A percentile compares a stretch with the other conserved stretches of the same genome.
These are phyloP conservation scores for Zymoseptoria brevis DNA, from an alignment of 2,329 filamentous ascomycete genomes.

Conservation along the genomic window DNA sequence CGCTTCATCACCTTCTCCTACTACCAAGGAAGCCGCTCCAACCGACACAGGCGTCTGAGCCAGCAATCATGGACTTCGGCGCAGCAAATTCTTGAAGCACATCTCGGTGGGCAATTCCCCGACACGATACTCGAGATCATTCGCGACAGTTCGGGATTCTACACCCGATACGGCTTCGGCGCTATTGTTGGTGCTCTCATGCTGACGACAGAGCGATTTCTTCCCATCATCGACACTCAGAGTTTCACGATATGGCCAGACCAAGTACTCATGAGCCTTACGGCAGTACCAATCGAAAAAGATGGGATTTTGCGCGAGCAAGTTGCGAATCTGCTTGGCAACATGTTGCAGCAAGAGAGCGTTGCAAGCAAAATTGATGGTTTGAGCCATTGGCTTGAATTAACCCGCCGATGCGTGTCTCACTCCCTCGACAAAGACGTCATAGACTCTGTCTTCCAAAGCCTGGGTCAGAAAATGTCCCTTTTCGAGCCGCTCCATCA, in stretches of 20 bases:
- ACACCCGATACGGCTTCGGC: slow-evolving; percentile 19
- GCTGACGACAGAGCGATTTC: slow-evolving; percentile 22
- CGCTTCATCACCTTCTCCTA: slow-evolving; percentile 26
- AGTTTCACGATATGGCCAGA: not conserved
- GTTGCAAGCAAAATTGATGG: slow-evolving; percentile 8
- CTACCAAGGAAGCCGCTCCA: slow-evolving; percentile 25
- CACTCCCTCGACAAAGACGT: slow-evolving; percentile 9
- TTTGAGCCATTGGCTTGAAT: slow-evolving; percentile 11
- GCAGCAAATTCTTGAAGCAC: slow-evolving; percentile 24
- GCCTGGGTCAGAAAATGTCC: slow-evolving; percentile 5
- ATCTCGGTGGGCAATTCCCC: slow-evolving; percentile 22
- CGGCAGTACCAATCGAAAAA: slow-evolving; percentile 7
- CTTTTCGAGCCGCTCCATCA: slow-evolving; percentile 17
- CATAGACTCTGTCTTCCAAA: slow-evolving; percentile 10
- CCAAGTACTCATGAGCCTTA: slow-evolving; percentile 14
- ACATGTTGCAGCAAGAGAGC: slow-evolving; percentile 10
- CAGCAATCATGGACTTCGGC: slow-evolving; percentile 21
- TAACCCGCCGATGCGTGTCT: slow-evolving; percentile 8
- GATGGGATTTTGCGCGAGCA: slow-evolving; percentile 18
- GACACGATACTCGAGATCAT: slow-evolving; percentile 20
- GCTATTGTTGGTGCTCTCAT: slow-evolving; percentile 24
- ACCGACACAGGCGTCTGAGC: slow-evolving; percentile 23
- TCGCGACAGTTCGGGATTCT: slow-evolving; percentile 11
- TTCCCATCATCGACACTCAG: slow-evolving; percentile 1
- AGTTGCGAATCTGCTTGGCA: slow-evolving; percentile 10